These are phyloP conservation scores for Wallacemonas sp. DNA, from an alignment of 208 protist genomes.

Conservation along the genomic window DNA sequence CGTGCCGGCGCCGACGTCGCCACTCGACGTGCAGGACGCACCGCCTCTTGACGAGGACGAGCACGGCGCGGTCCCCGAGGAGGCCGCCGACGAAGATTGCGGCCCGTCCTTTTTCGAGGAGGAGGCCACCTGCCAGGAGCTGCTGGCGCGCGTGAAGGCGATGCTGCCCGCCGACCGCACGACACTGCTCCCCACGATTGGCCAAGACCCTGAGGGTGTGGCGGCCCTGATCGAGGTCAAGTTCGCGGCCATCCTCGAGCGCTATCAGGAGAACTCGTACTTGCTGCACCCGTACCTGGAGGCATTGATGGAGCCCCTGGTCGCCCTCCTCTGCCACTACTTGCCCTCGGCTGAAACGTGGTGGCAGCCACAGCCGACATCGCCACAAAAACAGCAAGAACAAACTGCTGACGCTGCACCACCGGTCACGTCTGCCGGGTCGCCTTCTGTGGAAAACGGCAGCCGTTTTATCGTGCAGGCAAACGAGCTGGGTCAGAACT, in stretches of 20 bases:
- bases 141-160: slow-evolving; percentile 40
- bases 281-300: slow-evolving; percentile 93
- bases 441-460: background rate
- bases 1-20: too few species aligned
- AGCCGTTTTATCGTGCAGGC: slow-evolving; percentile 12
- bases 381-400: slow-evolving; percentile 9
- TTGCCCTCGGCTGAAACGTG: slow-evolving; percentile 47
- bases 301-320: slow-evolving; percentile 72
- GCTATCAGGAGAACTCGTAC: slow-evolving; percentile 95
- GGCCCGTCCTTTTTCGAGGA: slow-evolving; percentile 86
- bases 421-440: too few species aligned
- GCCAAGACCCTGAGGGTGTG: slow-evolving; percentile 57
- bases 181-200: slow-evolving; percentile 53
- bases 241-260: slow-evolving; percentile 74
- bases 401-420: background rate
- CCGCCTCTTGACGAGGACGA: background rate
- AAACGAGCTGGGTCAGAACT: slow-evolving; percentile 60
- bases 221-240: slow-evolving; percentile 58
- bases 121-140: slow-evolving; percentile 43
- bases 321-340: slow-evolving; percentile 61
- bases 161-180: slow-evolving; percentile 39
- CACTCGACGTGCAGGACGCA: background rate
- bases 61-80: slow-evolving; percentile 9
- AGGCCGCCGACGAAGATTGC: slow-evolving; percentile 40
- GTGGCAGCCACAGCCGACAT: slow-evolving; percentile 27